These are phyloP conservation scores for Malassezia obtusa DNA, from an alignment of 1,284 basidiomycete genomes.

Conservation along the genomic window DNA sequence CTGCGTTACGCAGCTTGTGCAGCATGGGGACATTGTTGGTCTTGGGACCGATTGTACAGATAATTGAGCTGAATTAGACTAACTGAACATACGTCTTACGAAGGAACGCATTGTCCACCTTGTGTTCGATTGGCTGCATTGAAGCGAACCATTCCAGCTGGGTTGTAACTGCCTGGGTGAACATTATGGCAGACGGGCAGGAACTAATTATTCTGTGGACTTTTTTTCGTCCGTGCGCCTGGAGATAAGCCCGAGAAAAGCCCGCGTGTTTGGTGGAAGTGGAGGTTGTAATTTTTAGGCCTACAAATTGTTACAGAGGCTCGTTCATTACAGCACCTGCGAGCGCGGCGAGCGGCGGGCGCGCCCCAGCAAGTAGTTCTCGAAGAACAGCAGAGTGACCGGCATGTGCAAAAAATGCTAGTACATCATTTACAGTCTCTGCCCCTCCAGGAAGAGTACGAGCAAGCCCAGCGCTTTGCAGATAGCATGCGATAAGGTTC, in stretches of 20 bases:
- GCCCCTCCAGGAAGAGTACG: not conserved
- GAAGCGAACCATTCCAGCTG: constrained; percentile 48
- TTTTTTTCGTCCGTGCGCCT: not conserved
- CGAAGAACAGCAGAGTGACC: not conserved
- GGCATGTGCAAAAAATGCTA: not conserved
- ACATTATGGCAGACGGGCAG: constrained; percentile 19
- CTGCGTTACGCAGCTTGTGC: constrained; percentile 39
- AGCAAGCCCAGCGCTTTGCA: not conserved
- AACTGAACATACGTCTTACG: constrained; percentile 41
- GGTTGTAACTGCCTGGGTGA: constrained; percentile 33
- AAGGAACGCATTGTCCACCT: constrained; percentile 42
- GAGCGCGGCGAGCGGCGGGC: not conserved
- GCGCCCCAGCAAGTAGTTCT: not conserved
- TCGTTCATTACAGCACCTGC: too few relatives aligned
- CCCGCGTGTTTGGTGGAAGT: not conserved
- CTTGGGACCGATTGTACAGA: constrained; percentile 47
- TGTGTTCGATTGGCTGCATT: constrained; percentile 45
- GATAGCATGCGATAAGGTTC: not conserved
- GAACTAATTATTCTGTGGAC: not conserved
- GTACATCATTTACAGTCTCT: not conserved
- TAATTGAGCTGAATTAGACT: constrained; percentile 32
- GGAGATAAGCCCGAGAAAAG: not conserved
- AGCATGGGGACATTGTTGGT: constrained; percentile 44
- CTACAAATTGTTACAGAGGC: too few relatives aligned
- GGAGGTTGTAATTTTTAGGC: too few relatives aligned